Conservation (phyloP, 495 filamentous ascomycete genomes). For the Halenospora varia region DNA sequence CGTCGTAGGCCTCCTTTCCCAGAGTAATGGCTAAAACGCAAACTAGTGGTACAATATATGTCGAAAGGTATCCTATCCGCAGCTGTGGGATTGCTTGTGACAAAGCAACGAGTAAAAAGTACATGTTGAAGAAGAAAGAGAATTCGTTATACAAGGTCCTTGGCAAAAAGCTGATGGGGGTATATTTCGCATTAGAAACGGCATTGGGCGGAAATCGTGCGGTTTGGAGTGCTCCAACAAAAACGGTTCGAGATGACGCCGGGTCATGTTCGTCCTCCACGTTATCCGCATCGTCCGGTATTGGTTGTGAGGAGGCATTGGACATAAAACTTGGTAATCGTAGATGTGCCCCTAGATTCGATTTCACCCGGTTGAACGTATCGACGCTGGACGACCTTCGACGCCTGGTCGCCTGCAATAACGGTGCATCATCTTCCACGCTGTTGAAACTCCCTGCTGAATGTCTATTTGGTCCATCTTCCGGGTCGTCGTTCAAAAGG, state of each 20-base stretch:
- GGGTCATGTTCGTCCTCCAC: conserved; percentile 49
- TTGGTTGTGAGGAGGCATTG: conserved; percentile 18
- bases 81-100: conserved; percentile 88
- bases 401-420: conserved; percentile 35
- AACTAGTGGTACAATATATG: conserved; percentile 87
- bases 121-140: conserved; percentile 99
- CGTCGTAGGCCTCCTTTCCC: conserved; percentile 94
- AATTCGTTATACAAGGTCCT: conserved; percentile 97
- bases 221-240: conserved; percentile 44
- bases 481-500: conserved; percentile 50
- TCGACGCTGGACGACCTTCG: conserved; percentile 31
- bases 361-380: conserved; percentile 27
- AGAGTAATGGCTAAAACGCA: conserved; percentile 90
- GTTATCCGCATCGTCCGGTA: conserved; percentile 29
- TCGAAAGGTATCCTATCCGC: conserved; percentile 89
- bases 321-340: conserved; percentile 52
- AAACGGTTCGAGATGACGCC: conserved; percentile 45
- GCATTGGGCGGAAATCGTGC: conserved; percentile 74
- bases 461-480: conserved; percentile 40
- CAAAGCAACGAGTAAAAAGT: conserved; percentile 91
- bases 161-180: conserved; percentile 91
- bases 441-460: conserved; percentile 43
- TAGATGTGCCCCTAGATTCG: conserved; percentile 35
- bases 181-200: conserved; percentile 97
- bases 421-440: conserved; percentile 61